phyloP scores from a whole-genome alignment of 73 alveolate species.

The Paramecium caudatum region DNA sequence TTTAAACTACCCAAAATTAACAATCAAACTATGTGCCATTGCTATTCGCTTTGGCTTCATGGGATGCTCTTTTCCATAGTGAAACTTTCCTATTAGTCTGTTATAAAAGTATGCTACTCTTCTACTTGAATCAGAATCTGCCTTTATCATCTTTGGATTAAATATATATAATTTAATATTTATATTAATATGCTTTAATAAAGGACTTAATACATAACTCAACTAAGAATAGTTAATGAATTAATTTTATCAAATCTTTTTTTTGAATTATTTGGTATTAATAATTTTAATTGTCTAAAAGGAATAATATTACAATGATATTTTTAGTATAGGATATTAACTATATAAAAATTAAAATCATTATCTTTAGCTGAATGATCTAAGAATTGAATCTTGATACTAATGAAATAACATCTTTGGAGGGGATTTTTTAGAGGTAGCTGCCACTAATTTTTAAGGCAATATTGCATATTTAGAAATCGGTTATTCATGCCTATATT shows the following conservation, averaged over 20 bases:
- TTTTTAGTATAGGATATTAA: too few relatives aligned
- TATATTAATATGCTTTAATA: too few relatives aligned
- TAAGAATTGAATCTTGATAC: background rate
- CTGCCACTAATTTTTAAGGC: background rate
- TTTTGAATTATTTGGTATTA: too few relatives aligned
- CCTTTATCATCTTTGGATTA: conserved; percentile 25
- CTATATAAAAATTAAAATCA: too few relatives aligned
- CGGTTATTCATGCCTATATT: background rate
- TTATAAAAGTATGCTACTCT: conserved; percentile 96
- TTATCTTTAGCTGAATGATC: conserved; percentile 26
- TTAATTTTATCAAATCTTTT: too few relatives aligned
- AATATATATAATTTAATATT: background rate
- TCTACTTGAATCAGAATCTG: conserved; percentile 73
- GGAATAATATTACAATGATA: too few relatives aligned
- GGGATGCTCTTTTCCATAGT: conserved; percentile 97
- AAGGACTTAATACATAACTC: too few relatives aligned
- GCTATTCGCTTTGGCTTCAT: conserved; percentile 98
- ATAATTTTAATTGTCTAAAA: too few relatives aligned
- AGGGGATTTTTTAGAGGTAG: background rate
- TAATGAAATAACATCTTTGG: conserved; percentile 38
- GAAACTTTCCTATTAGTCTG: conserved; percentile 94
- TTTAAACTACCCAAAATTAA: conserved; percentile 84
- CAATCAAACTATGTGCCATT: conserved; percentile 96
- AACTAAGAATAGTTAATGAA: too few relatives aligned
- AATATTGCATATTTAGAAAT: background rate